Evolutionary conservation across 768 basidiomycete genomes (phyloP), one percentile per base, ranked within the genome.

Genomic region (Leccinum fibrillosum): DNA sequence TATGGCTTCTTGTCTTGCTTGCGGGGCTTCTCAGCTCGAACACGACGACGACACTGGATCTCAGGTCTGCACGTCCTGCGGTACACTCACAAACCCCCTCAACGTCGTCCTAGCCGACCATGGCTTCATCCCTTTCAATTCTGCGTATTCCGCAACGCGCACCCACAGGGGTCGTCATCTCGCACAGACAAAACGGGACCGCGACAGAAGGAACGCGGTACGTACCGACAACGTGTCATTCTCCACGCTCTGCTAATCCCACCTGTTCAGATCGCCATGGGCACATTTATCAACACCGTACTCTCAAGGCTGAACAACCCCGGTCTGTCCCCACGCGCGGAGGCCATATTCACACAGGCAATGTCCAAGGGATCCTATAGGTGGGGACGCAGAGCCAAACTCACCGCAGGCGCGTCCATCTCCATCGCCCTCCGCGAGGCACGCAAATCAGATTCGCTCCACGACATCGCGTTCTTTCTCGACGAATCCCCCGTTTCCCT

Each of bases 351-450:
- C 73, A 81, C 82, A 72, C 84, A 86, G 63, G 82, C 83, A 25
- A 89, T 86, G 82, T 59, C 72, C 23, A 76, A 76, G 32, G 82
- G 81, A 13, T 70, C 76, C 10, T 86, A 83, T 67, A 82, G 82
- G 37, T 94, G 90, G 90, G 91, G 92, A 37, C 79, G 83, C 53
- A 85, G 80, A 61, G 86, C 90, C 21, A 90, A 82, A 70, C 74
- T 83, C 47, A 78, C 83, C 12, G 86, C 88, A 0, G 92, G 84
- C 12, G 88, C 86, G 2, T 82, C 85, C 49, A 75, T 92, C 26
- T 80, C 84, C 25, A 79, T 92, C 55, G 85, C 89, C 5, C 76
- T 92, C 45, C 86, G 90, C 52, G 87, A 92, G 75, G 78, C 80
- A 57, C 83, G 78, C 64, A 85, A 82, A 56, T 83, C 87, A 28